Conservation (phyloP, 257 asterid genomes). For the Plantago major region DNA sequence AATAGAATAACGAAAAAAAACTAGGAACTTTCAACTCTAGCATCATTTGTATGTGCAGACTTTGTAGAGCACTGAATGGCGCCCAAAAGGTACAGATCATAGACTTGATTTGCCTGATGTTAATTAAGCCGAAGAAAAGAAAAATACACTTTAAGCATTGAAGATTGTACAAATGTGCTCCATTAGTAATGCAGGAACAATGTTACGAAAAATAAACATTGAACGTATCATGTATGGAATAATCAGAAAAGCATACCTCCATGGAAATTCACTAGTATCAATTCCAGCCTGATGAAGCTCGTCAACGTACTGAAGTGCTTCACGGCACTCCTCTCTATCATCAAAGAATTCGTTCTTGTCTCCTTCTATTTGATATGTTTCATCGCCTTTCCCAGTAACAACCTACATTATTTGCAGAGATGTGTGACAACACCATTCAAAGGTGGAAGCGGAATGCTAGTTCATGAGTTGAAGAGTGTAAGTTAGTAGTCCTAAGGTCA, state of each 20-base stretch:
- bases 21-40: not conserved
- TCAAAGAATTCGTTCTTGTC: slow-evolving; percentile 87
- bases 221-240: not conserved
- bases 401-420: slow-evolving; percentile 40
- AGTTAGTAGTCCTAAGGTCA: not conserved
- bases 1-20: not conserved
- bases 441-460: slow-evolving; percentile 5
- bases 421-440: not conserved
- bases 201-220: too few species aligned
- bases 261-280: slow-evolving; percentile 95
- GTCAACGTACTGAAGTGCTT: slow-evolving; percentile 92
- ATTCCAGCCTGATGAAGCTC: slow-evolving; percentile 99
- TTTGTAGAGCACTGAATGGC: too few species aligned
- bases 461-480: not conserved
- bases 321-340: slow-evolving; percentile 95
- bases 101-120: too few species aligned
- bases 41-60: too few species aligned
- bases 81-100: too few species aligned
- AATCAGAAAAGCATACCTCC: slow-evolving; percentile 51
- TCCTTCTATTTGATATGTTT: slow-evolving; percentile 73
- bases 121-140: too few species aligned
- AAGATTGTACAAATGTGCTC: too few species aligned
- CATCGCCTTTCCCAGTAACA: slow-evolving; percentile 97
- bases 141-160: too few species aligned
- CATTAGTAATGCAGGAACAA: too few species aligned